Evolutionary conservation across 2,329 filamentous ascomycete species (phyloP).

Genomic region (Cercospora citrullina): DNA sequence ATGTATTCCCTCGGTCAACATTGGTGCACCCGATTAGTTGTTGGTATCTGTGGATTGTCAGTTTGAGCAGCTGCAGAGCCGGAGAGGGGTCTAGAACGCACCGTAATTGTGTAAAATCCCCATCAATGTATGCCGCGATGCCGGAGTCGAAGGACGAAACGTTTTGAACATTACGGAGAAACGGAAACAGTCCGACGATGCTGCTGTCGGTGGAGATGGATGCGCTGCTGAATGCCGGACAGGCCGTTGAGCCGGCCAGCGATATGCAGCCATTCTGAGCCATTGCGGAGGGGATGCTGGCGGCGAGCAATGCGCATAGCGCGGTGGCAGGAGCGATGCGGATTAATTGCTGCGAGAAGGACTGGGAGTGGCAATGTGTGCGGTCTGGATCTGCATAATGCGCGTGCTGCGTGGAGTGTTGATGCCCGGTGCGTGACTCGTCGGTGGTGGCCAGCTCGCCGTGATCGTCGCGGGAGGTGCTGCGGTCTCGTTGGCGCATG

Average conservation of each 20-base stretch:
- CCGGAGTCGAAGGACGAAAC: constrained; percentile 73
- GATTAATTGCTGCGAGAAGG: constrained; percentile 11
- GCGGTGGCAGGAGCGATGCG: constrained; percentile 21
- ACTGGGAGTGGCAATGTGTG: constrained; percentile 13
- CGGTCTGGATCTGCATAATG: constrained; percentile 21
- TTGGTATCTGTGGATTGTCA: constrained; percentile 66
- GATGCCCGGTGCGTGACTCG: constrained; percentile 22
- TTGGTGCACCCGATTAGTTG: constrained; percentile 75
- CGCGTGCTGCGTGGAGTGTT: constrained; percentile 16
- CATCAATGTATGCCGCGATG: constrained; percentile 70
- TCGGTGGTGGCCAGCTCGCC: neutral
- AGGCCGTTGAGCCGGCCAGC: constrained; percentile 67
- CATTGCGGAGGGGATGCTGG: constrained; percentile 30
- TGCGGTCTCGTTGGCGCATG: constrained; percentile 15
- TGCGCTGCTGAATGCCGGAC: constrained; percentile 69
- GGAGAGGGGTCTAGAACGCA: constrained; percentile 48
- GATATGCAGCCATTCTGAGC: constrained; percentile 63
- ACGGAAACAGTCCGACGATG: constrained; percentile 68
- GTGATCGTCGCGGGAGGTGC: constrained; percentile 12
- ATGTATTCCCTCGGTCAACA: constrained; percentile 75
- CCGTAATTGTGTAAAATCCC: constrained; percentile 75
- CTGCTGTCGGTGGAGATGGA: constrained; percentile 66
- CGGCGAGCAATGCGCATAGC: constrained; percentile 32
- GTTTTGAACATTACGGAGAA: constrained; percentile 78
- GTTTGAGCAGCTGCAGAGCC: constrained; percentile 16